Evolutionary conservation across 495 filamentous ascomycete genomes (phyloP), one percentile per base, ranked within the genome.

Genomic region (Pyrenopolyporus hunteri): DNA sequence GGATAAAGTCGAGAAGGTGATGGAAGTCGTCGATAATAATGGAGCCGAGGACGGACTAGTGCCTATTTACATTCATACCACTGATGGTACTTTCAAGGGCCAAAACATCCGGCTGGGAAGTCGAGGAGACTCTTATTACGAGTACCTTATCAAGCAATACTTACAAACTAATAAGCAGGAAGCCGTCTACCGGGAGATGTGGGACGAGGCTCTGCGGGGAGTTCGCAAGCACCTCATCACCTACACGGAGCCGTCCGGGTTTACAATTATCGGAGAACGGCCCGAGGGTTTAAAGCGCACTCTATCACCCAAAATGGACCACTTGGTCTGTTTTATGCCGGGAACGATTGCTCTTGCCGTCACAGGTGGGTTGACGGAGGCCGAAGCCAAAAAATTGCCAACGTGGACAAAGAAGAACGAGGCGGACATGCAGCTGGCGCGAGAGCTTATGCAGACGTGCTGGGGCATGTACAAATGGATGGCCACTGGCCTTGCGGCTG

Each of bases 101-200:
- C 73, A 85, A 2, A 94, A 96, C 63, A 93, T 99, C 67, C 87
- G 94, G 11, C 83, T 99, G 6, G 94, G 94, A 32, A 96, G 89
- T 64, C 82, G 94, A 51, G 95, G 93, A 33, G 94, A 99, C 72
- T 96, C 91, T 13, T 99, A 98, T 70, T 99, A 99, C 74, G 91
- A 98, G 73, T 97, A 97, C 71, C 85, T 97, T 31, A 91, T 98
- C 77, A 98, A 98, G 75, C 93, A 98, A 70, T 97, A 94, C 70
- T 80, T 95, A 3, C 94, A 98, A 68, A 99, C 95, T 6, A 88
- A 87, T 16, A 85, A 89, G 72, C 80, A 92, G 63, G 94, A 98
- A 71, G 81, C 86, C 1, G 75, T 98, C 6, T 99, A 98, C 73
- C 80, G 86, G 39, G 89, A 93, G 3, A 89, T 99, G 85, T 99